These are phyloP conservation scores for Herpetomonas samuelpessoai DNA, from an alignment of 208 protist genomes.

Conservation along the genomic window DNA sequence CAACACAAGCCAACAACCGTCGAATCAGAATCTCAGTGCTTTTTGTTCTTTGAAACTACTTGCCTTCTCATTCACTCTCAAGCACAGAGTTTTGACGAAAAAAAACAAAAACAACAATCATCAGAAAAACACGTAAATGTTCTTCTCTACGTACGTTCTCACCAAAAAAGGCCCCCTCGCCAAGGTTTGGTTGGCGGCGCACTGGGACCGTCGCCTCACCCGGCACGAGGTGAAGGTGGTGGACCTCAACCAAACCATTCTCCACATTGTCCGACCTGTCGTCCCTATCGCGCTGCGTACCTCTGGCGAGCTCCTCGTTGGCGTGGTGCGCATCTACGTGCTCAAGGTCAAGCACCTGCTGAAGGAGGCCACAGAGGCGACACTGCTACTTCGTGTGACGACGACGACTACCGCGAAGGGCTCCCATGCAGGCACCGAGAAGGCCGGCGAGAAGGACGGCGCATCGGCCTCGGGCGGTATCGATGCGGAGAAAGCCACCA, in stretches of 20 bases:
- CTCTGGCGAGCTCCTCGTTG: constrained; percentile 95
- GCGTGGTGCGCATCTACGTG: constrained; percentile 96
- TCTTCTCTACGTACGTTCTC: constrained; percentile 96
- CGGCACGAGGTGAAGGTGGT: constrained; percentile 91
- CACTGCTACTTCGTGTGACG: constrained; percentile 57
- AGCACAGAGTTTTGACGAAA: no score
- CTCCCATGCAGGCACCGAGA: not conserved
- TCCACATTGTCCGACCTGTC: constrained; percentile 92
- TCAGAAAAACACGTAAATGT: constrained; percentile 72
- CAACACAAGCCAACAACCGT: no score
- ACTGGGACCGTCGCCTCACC: constrained; percentile 95
- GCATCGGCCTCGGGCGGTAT: constrained; percentile 9
- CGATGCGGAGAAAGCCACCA: constrained; percentile 23
- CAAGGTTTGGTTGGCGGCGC: constrained; percentile 96
- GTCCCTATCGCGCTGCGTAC: constrained; percentile 96
- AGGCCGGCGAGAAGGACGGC: not conserved
- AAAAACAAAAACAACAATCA: not conserved
- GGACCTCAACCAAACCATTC: constrained; percentile 88
- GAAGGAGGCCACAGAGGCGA: constrained; percentile 86
- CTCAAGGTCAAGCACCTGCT: constrained; percentile 91
- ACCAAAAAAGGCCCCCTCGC: constrained; percentile 95
- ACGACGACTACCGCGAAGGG: constrained; percentile 22
- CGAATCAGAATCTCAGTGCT: no score
- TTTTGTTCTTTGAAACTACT: no score
- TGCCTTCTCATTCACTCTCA: no score